Evolutionary conservation across 2,329 filamentous ascomycete species (phyloP).

Genomic region (Calonectria ilicicola): DNA sequence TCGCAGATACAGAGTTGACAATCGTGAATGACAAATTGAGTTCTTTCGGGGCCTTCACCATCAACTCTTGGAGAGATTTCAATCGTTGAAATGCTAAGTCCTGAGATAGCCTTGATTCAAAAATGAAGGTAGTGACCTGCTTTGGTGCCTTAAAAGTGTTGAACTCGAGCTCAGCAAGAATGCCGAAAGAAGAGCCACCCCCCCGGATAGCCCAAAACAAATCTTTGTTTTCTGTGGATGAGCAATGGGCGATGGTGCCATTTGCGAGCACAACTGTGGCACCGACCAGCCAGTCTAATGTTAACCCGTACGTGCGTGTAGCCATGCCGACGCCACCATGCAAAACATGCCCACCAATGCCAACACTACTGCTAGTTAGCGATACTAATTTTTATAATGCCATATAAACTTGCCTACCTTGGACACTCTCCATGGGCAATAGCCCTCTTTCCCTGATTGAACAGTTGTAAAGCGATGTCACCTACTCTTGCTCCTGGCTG

Average conservation of each 20-base stretch:
- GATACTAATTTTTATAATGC: accelerated
- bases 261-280: slow-evolving; percentile 45
- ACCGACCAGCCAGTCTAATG: slow-evolving; percentile 42
- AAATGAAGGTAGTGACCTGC: slow-evolving; percentile 22
- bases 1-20: slow-evolving; percentile 18
- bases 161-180: slow-evolving; percentile 44
- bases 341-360: slow-evolving; percentile 42
- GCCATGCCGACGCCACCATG: slow-evolving; percentile 46
- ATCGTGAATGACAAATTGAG: slow-evolving; percentile 44
- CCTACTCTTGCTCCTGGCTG: slow-evolving; percentile 63
- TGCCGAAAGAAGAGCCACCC: slow-evolving; percentile 46
- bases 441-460: slow-evolving; percentile 51
- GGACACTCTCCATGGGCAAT: slow-evolving; percentile 65
- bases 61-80: slow-evolving; percentile 41
- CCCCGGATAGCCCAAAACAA: slow-evolving; percentile 46
- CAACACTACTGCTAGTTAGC: slow-evolving; percentile 38
- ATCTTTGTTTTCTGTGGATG: slow-evolving; percentile 35
- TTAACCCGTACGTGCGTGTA: slow-evolving; percentile 41
- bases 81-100: slow-evolving; percentile 31
- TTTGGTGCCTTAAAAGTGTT: slow-evolving; percentile 39
- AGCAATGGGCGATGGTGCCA: slow-evolving; percentile 35
- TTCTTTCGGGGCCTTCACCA: slow-evolving; percentile 35
- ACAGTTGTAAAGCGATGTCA: slow-evolving; percentile 55
- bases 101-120: slow-evolving; percentile 33
- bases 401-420: slow-evolving; percentile 47